These are phyloP conservation scores for Lichenothelia convexa DNA, from an alignment of 495 filamentous ascomycete genomes.

Conservation along the genomic window DNA sequence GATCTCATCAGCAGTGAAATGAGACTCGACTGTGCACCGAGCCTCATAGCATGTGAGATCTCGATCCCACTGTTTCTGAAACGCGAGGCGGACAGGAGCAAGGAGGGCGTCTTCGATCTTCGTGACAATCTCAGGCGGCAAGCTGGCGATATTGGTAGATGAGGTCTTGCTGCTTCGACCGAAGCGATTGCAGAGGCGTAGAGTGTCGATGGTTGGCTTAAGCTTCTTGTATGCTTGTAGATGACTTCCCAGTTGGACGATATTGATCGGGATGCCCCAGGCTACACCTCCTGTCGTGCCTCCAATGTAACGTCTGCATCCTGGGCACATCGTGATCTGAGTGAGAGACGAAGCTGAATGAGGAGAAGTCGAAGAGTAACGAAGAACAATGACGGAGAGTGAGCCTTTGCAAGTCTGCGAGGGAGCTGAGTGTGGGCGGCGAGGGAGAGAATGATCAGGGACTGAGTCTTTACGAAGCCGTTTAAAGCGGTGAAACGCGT, in stretches of 20 bases:
- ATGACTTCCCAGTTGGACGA: neutral
- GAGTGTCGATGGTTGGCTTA: neutral
- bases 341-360: no score
- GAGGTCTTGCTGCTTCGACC: constrained; percentile 1
- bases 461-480: no score
- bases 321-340: no score
- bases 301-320: no score
- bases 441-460: no score
- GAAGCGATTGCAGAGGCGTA: constrained; percentile 5
- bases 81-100: neutral
- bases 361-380: no score
- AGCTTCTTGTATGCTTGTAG: constrained; percentile 4
- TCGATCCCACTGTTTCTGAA: neutral
- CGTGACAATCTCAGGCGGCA: constrained; percentile 4
- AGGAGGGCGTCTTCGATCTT: constrained; percentile 2
- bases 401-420: no score
- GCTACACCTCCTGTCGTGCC: neutral
- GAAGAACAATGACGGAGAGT: no score
- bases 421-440: no score
- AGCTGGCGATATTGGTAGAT: neutral
- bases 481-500: no score
- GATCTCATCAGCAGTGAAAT: neutral
- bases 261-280: constrained; percentile 1
- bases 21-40: neutral
- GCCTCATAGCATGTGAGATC: neutral